A percentile compares a stretch with the other conserved stretches of the same genome.
These are phyloP conservation scores for Boletus sp. DNA, from an alignment of 1,284 basidiomycete genomes.

Conservation along the genomic window DNA sequence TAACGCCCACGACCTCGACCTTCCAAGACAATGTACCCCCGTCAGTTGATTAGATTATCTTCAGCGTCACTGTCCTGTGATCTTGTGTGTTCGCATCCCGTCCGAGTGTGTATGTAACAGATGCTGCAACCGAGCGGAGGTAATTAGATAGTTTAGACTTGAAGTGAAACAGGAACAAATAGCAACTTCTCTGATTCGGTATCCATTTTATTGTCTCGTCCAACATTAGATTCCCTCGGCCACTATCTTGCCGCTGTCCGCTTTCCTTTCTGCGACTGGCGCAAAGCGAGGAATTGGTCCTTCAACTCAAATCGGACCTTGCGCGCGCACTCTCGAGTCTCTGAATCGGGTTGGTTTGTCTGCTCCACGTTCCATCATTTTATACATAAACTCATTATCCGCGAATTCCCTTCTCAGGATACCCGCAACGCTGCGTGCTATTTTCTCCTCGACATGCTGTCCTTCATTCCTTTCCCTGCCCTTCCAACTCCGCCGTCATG, in stretches of 20 bases:
- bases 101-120: background rate
- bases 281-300: background rate
- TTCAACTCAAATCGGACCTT: constrained; percentile 1
- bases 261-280: background rate
- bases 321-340: background rate
- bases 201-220: background rate
- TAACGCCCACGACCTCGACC: background rate
- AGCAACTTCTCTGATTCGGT: background rate
- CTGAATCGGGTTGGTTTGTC: constrained; percentile 1
- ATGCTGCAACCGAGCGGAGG: constrained; percentile 4
- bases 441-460: constrained; percentile 34
- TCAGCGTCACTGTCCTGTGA: background rate
- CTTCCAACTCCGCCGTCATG: constrained; percentile 84
- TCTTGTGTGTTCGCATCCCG: background rate
- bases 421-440: background rate
- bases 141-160: background rate
- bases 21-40: background rate
- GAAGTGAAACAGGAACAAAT: background rate
- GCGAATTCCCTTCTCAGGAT: constrained; percentile 16
- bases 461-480: constrained; percentile 48
- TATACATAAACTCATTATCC: constrained; percentile 9
- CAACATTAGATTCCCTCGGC: too few species aligned
- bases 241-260: background rate
- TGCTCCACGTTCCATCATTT: constrained; percentile 7
- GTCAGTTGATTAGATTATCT: background rate